Evolutionary conservation across 768 basidiomycete genomes (phyloP), one percentile per base, ranked within the genome.

Genomic region (Suillus bovinus): DNA sequence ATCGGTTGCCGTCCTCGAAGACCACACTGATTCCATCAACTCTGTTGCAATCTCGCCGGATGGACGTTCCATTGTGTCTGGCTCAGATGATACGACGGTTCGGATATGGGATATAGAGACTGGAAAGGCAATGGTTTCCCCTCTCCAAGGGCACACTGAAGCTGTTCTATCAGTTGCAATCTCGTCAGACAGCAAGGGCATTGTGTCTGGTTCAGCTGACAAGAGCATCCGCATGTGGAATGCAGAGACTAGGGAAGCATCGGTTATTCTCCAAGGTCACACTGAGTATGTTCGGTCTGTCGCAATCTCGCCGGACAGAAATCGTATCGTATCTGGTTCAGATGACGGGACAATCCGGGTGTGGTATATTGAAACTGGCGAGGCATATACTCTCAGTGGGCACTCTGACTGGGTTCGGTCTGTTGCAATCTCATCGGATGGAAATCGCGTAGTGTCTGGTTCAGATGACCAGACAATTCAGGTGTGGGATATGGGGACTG

Each of bases 141-240:
- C 44, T 6, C 44, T 44, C 11, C 10, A 22, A 22, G 10, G 44
- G 5, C n/a, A 44, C n/a, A 13, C n/a, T 6, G 11, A 1, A 4
- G n/a, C 5, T 11, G 44, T 22, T 44, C 11, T 4, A 5, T 44
- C 44, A 13, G n/a, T 52, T 1, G 47, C 36, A 29, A 29, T 60
- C 7, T 60, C 29, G 0, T 4, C 17, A 4, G 50, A 60, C 5
- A 29, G 59, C 8, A 27, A 6, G 4, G 3, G 41, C 10, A 41
- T 66, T 16, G 60, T 62, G 22, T 66, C 64, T 24, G 60, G 54
- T 50, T 66, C 65, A n/a, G 38, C 5, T 2, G 65, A 66, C 4
- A 31, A 24, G 22, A 13, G 11, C 22, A 22, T 22, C 20, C 22
- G 8, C 9, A 10, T 42, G 41, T 42, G 41, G 41, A 10, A 42